Evolutionary conservation across 1,284 basidiomycete species (phyloP).

Genomic region (Cryptococcus amylolentus): DNA sequence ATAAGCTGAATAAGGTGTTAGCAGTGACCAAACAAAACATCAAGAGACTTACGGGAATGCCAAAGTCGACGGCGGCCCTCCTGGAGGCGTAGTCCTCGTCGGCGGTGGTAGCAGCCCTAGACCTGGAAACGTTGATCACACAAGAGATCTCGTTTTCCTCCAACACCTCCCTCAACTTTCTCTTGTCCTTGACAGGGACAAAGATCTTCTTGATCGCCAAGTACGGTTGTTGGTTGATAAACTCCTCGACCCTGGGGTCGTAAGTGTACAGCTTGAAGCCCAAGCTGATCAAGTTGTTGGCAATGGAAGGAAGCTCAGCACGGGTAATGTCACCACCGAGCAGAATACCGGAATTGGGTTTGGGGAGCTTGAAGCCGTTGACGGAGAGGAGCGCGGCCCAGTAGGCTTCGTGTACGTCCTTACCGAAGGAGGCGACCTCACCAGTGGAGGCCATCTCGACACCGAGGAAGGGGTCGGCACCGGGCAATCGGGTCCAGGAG

Average conservation of each 20-base stretch:
- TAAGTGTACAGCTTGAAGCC: conserved; percentile 80
- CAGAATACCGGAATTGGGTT: conserved; percentile 50
- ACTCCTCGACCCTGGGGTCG: conserved; percentile 83
- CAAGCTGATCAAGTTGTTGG: conserved; percentile 93
- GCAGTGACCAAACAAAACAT: conserved; percentile 8
- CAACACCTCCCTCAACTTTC: conserved; percentile 73
- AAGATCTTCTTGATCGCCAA: conserved; percentile 76
- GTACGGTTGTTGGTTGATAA: conserved; percentile 77
- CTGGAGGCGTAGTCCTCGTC: conserved; percentile 98
- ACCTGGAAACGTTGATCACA: conserved; percentile 88
- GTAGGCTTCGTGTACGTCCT: conserved; percentile 92
- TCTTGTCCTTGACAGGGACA: conserved; percentile 96
- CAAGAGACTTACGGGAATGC: conserved; percentile 52
- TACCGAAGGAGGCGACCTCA: conserved; percentile 96
- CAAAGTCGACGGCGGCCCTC: conserved; percentile 87
- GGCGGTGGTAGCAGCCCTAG: conserved; percentile 69
- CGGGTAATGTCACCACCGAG: conserved; percentile 79
- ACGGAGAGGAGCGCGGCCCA: conserved; percentile 81
- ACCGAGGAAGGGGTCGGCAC: conserved; percentile 92
- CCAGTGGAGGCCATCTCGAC: conserved; percentile 99
- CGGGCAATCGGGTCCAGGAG: conserved; percentile 87
- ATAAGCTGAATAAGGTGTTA: conserved; percentile 60
- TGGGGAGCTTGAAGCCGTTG: conserved; percentile 67
- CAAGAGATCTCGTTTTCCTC: conserved; percentile 94
- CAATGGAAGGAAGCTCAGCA: conserved; percentile 68